Conservation (phyloP, 2,329 filamentous ascomycete genomes). For the Chaetomium globosum region DNA sequence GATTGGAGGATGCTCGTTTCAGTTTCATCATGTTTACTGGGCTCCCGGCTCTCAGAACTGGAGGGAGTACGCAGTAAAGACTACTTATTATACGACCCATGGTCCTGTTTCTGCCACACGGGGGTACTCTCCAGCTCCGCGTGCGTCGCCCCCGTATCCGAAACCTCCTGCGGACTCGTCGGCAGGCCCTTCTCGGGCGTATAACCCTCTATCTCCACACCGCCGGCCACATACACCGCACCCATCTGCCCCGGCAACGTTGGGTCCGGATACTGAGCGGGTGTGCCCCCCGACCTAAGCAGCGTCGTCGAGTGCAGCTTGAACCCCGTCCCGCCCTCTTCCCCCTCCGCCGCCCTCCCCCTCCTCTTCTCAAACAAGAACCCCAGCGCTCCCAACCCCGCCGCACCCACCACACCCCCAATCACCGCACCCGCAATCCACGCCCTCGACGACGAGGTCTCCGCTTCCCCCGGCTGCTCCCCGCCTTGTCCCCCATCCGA, state of each 20-base stretch:
- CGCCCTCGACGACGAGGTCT: neutral
- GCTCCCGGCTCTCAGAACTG: neutral
- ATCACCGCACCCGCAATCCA: conserved; percentile 13
- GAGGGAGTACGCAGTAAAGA: neutral
- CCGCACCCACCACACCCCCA: neutral
- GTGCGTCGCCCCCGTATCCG: neutral
- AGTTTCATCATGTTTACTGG: too few relatives aligned
- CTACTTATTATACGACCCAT: neutral
- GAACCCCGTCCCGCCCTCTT: neutral
- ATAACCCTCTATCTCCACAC: neutral
- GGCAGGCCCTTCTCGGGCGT: neutral
- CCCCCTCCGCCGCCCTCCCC: neutral
- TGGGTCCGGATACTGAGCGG: neutral
- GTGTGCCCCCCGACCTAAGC: neutral
- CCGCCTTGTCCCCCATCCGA: neutral
- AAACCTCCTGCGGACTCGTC: neutral
- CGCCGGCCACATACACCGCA: neutral
- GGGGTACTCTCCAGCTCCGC: neutral
- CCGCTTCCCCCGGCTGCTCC: neutral
- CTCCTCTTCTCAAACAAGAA: conserved; percentile 14
- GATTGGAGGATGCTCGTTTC: too few relatives aligned
- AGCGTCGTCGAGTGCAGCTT: conserved; percentile 1
- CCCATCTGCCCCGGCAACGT: neutral
- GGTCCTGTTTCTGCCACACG: neutral
- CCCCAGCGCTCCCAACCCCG: conserved; percentile 1